These are phyloP conservation scores for Leishmania major DNA, from an alignment of 208 protist species.

Conservation along the genomic window DNA sequence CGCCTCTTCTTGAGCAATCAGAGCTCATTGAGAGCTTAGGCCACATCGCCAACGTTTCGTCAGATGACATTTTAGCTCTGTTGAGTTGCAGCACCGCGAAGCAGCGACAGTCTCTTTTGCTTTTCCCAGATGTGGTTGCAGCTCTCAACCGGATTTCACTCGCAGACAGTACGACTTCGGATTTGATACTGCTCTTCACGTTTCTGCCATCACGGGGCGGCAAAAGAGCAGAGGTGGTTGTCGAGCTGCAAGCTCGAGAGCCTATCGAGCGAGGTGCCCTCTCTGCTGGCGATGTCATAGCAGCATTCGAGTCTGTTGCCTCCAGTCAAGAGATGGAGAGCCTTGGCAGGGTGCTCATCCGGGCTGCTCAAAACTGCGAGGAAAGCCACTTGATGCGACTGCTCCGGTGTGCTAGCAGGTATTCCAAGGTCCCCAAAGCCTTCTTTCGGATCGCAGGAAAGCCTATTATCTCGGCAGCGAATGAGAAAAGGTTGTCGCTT, in stretches of 20 bases:
- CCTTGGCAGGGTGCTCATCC: slow-evolving; percentile 42
- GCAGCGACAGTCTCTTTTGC: slow-evolving; percentile 18
- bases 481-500: slow-evolving; percentile 34
- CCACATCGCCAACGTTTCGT: slow-evolving; percentile 3
- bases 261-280: slow-evolving; percentile 16
- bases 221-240: slow-evolving; percentile 4
- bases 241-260: slow-evolving; percentile 5
- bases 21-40: slow-evolving; percentile 2
- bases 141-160: neutral
- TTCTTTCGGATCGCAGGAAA: slow-evolving; percentile 68
- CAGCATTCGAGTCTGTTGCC: slow-evolving; percentile 41
- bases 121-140: neutral
- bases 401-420: slow-evolving; percentile 34
- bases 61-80: slow-evolving; percentile 14
- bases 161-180: neutral
- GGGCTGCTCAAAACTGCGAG: slow-evolving; percentile 33
- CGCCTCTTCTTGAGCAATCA: slow-evolving; percentile 17
- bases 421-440: slow-evolving; percentile 42
- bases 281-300: slow-evolving; percentile 53
- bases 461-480: slow-evolving; percentile 34
- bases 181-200: slow-evolving; percentile 24
- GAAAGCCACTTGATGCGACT: slow-evolving; percentile 67
- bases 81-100: slow-evolving; percentile 21
- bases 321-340: slow-evolving; percentile 34
- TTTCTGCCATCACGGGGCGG: neutral